Base-by-base conservation (phyloP, 371 early-diverging fungal genomes). In the Mortierella sp. region DNA sequence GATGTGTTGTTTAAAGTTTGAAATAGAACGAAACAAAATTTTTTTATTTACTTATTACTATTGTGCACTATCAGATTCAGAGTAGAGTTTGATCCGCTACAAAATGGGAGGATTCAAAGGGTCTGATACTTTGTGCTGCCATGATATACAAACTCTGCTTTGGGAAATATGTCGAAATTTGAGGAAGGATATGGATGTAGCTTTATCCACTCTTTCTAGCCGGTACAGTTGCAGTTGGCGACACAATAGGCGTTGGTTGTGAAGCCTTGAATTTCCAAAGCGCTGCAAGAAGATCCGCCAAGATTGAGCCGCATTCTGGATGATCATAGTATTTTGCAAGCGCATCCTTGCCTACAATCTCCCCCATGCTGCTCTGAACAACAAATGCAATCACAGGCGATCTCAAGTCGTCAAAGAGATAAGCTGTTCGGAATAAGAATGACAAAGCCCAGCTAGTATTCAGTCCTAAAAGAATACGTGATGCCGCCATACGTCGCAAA, bases 341-440 rank as follows among this genome's bases (percentile, higher is more conserved):
- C 0, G 59, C 24, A n/a, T 62, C 28, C 66, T 72, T 77, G 2
- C 52, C 45, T 0, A 61, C 68, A 32, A 77, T 52, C 16, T 37
- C 22, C 1, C 26, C 16, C 78, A 77, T 68, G 3, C 69, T 59
- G 40, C 64, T 59, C 57, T 51, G 60, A 40, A 69, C 78, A 30
- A 77, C 57, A 57, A 37, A 77, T 24, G 47, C 62, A 65, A 77
- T 62, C 43, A 77, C 39, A 1, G 62, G 62, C 5, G 24, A 28
- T 18, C 73, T 51, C 59, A 77, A 24, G 20, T 65, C 73, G 24
- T 67, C 62, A 65, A 77, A 77, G 9, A 72, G 40, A 54, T 72
- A 69, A 0, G 65, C 78, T 3, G 78, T 77, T 24, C 78, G 49
- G 66, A 72, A 77, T 69, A 77, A 72, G 47, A 77, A 77, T 6